A percentile compares a stretch with the other conserved stretches of the same genome.
Conservation (phyloP, 352 stramenopile genomes). For the Pythium pyrilobum region DNA sequence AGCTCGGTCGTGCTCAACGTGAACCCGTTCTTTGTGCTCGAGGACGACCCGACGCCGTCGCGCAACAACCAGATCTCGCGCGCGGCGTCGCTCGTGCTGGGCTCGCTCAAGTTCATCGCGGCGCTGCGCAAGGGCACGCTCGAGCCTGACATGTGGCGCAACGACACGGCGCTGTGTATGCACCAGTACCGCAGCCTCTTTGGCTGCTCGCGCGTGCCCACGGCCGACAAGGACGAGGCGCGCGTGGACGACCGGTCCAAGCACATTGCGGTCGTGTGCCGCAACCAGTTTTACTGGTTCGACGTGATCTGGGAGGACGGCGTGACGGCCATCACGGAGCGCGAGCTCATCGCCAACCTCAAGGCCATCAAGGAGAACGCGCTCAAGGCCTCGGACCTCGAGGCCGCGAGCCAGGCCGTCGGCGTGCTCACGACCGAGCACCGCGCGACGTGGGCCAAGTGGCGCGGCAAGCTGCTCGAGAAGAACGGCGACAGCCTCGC, state of each 20-base stretch:
- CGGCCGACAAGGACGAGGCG: conserved; percentile 62
- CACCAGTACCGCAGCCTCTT: conserved; percentile 94
- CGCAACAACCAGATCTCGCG: conserved; percentile 88
- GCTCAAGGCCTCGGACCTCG: conserved; percentile 45
- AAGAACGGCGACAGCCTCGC: conserved; percentile 78
- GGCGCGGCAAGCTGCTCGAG: conserved; percentile 70
- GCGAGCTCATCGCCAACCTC: conserved; percentile 90
- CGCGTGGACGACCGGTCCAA: conserved; percentile 78
- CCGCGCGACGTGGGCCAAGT: conserved; percentile 87
- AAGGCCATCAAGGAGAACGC: conserved; percentile 87
- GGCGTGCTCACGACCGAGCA: conserved; percentile 92
- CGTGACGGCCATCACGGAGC: conserved; percentile 85
- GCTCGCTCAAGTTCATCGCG: conserved; percentile 90
- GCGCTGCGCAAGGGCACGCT: conserved; percentile 88
- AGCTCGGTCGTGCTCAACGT: conserved; percentile 93
- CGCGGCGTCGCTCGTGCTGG: conserved; percentile 87
- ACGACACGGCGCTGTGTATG: conserved; percentile 91
- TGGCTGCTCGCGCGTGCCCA: conserved; percentile 82
- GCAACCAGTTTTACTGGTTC: conserved; percentile 96
- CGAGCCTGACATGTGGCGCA: conserved; percentile 87
- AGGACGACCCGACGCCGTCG: conserved; percentile 84
- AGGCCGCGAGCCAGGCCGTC: conserved; percentile 60
- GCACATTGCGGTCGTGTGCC: conserved; percentile 92
- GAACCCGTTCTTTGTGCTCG: conserved; percentile 96
- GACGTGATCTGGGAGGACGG: conserved; percentile 86